phyloP scores from a whole-genome alignment of 768 basidiomycete genomes.

The Arthromyces matolae region DNA sequence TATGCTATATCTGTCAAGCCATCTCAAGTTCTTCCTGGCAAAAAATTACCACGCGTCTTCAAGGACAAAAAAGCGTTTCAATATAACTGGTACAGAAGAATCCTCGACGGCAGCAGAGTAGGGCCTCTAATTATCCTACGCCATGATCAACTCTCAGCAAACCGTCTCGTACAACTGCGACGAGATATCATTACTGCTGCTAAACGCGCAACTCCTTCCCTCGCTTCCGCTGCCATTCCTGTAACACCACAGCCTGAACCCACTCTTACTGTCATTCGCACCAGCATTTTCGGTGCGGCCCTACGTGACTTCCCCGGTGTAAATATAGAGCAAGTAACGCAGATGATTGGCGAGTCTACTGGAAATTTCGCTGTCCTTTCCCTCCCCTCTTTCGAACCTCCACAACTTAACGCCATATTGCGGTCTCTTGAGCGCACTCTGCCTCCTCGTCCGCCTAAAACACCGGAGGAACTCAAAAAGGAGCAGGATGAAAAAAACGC shows the following conservation, averaged over 20 bases:
- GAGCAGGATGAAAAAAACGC: constrained; percentile 54
- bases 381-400: constrained; percentile 66
- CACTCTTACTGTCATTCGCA: constrained; percentile 66
- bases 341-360: constrained; percentile 53
- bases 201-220: constrained; percentile 40
- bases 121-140: constrained; percentile 75
- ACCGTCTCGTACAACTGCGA: constrained; percentile 64
- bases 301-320: constrained; percentile 57
- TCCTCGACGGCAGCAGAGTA: constrained; percentile 54
- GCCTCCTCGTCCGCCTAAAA: constrained; percentile 54
- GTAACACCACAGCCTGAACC: constrained; percentile 33
- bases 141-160: constrained; percentile 71
- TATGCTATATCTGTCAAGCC: constrained; percentile 59
- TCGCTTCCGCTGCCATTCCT: constrained; percentile 26
- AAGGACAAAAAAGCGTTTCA: constrained; percentile 77
- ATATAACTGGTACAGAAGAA: constrained; percentile 72
- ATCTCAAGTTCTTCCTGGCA: constrained; percentile 48
- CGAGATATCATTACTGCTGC: constrained; percentile 60
- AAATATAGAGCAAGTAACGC: constrained; percentile 42
- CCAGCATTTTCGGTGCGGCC: constrained; percentile 77
- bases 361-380: constrained; percentile 65
- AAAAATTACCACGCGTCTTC: constrained; percentile 63
- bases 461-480: constrained; percentile 47
- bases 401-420: constrained; percentile 64
- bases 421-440: constrained; percentile 63